Base-by-base conservation (phyloP, 495 filamentous ascomycete genomes). In the Hypoxylon subgilvum region DNA sequence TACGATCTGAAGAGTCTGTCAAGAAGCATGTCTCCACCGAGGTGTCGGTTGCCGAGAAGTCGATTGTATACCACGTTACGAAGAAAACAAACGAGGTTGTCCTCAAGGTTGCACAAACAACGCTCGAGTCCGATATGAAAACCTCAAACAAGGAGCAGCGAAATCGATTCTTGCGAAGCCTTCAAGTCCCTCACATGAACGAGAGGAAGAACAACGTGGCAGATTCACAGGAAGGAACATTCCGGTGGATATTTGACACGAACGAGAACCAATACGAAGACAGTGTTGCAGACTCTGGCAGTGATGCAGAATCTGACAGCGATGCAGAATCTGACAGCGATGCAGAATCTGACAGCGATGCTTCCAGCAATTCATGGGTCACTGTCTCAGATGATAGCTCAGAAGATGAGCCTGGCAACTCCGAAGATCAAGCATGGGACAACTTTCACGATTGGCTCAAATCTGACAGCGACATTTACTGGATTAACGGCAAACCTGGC, bases 401-500 rank as follows among this genome's bases (percentile, higher is more conserved):
- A 3, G 9, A 34, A 12, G 31, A 34, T 10, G 10, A 10, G 5
- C 5, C 31, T 13, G 31, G 3, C 4, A 34, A 34, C 31, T 34
- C 3, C 14, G 28, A 47, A 19, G 18, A 32, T 9, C 3, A 34
- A 4, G n/a, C 10, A 22, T 64, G 68, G 56, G 58, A 65, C 21
- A 36, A 59, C 25, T 35, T 71, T 19, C 30, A 53, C 4, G 44
- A 61, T 18, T 69, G 67, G 63, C 40, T 69, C n/a, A 21, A 12
- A 3, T 34, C 25, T 25, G 49, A 25, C 6, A 40, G 35, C 6
- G 46, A 40, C n/a, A 52, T 67, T 14, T 68, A 40, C 47, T 68
- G 61, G 61, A 22, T 69, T 0, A 35, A 23, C 1, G 66, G 66
- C 17, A 66, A 63, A 22, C 40, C 63, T 7, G 66, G 58, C 4